phyloP scores from a whole-genome alignment of 345 rosid genomes.

The Lepidium didymum region DNA sequence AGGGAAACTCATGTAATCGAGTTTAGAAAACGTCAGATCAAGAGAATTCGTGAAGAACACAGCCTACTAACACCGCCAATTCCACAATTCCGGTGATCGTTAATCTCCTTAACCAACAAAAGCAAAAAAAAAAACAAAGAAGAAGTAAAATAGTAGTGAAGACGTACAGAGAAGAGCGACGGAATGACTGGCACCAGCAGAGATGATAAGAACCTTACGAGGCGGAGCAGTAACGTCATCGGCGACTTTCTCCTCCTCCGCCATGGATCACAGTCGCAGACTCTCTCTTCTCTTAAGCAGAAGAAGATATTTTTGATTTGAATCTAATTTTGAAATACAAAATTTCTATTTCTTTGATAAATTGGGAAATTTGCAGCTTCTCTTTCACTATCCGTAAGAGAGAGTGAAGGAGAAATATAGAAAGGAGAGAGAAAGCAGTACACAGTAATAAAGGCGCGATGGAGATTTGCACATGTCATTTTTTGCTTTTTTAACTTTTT shows the following conservation, averaged over 20 bases:
- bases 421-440: not conserved
- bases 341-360: not conserved
- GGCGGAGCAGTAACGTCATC: constrained; percentile 39
- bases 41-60: not conserved
- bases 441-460: constrained; percentile 32
- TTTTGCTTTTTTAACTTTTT: not conserved
- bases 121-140: not conserved
- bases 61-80: not conserved
- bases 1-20: no score
- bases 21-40: constrained; percentile 3
- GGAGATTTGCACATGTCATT: constrained; percentile 18
- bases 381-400: constrained; percentile 19
- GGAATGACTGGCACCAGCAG: constrained; percentile 98
- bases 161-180: constrained; percentile 80
- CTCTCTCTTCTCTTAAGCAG: not conserved
- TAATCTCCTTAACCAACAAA: not conserved
- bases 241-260: constrained; percentile 34
- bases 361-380: constrained; percentile 17
- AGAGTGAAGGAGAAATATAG: not conserved
- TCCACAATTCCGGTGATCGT: not conserved
- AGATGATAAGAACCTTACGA: constrained; percentile 65
- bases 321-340: not conserved
- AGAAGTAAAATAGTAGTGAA: not conserved
- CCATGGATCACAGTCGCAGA: constrained; percentile 36
- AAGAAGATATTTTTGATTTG: not conserved